Conservation (phyloP, 2,329 filamentous ascomycete species). For the Venturia aucupariae region DNA sequence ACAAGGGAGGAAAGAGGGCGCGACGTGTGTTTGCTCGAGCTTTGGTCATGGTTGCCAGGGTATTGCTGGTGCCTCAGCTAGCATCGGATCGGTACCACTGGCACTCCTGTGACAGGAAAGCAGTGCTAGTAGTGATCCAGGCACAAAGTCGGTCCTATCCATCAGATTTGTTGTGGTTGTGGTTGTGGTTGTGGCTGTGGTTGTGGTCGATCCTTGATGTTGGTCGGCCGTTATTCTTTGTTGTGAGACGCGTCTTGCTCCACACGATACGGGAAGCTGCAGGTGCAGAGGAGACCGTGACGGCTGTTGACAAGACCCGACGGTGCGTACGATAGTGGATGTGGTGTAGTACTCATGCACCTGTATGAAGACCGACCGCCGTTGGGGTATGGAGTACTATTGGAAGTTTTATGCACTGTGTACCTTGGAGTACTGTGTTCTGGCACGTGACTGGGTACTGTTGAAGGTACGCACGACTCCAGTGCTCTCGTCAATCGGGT, state of each 20-base stretch:
- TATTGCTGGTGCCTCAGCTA: conserved; percentile 4
- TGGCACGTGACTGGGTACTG: neutral
- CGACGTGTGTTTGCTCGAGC: neutral
- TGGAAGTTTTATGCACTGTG: no score
- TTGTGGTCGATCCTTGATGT: neutral
- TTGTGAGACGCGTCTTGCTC: neutral
- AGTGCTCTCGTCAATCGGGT: neutral
- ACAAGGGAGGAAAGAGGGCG: neutral
- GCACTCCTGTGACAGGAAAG: neutral
- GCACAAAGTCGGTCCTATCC: conserved; percentile 1
- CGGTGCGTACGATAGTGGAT: no score
- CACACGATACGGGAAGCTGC: neutral
- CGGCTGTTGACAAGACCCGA: neutral
- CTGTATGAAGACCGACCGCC: neutral
- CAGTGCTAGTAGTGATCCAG: neutral
- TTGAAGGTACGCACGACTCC: no score
- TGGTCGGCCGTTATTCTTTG: neutral
- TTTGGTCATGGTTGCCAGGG: neutral
- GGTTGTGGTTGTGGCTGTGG: no score
- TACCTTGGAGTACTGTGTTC: no score
- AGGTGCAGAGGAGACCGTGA: neutral
- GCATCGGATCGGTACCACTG: neutral
- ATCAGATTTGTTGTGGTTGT: no score
- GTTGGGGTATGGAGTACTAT: neutral
- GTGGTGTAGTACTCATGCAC: no score